These are phyloP conservation scores for Citrullus amarus DNA, from an alignment of 306 rosid species.

Conservation along the genomic window DNA sequence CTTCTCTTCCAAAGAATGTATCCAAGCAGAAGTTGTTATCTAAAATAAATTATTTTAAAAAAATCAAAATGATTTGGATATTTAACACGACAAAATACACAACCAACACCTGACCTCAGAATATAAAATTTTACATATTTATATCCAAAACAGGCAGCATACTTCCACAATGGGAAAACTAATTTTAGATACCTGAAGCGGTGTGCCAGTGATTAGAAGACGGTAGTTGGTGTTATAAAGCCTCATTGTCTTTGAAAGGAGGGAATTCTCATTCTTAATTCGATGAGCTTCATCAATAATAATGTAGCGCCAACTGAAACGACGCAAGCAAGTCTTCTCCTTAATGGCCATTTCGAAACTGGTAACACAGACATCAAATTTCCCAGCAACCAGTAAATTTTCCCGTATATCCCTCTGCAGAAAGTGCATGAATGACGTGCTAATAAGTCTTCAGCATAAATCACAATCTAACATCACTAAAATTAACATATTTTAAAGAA, in stretches of 20 bases:
- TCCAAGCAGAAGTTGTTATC: neutral
- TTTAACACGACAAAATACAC: neutral
- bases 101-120: neutral
- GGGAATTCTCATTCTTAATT: constrained; percentile 93
- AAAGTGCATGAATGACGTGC: constrained; percentile 2
- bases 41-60: neutral
- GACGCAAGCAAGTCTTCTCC: constrained; percentile 73
- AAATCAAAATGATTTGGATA: neutral
- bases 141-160: neutral
- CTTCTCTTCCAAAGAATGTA: neutral
- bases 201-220: constrained; percentile 92
- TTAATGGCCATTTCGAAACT: constrained; percentile 99
- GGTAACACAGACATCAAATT: constrained; percentile 89
- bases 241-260: constrained; percentile 95
- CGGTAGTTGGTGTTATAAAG: constrained; percentile 78
- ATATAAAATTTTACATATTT: neutral
- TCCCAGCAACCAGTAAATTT: constrained; percentile 82
- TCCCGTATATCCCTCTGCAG: constrained; percentile 75
- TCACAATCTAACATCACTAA: neutral
- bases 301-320: constrained; percentile 96
- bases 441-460: neutral
- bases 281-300: constrained; percentile 96
- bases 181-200: constrained; percentile 61
- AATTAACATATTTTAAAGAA: neutral
- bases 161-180: constrained; percentile 5